Evolutionary conservation across 192 early-diverging fungal species (phyloP).

Genomic region (Mortierella hygrophila): DNA sequence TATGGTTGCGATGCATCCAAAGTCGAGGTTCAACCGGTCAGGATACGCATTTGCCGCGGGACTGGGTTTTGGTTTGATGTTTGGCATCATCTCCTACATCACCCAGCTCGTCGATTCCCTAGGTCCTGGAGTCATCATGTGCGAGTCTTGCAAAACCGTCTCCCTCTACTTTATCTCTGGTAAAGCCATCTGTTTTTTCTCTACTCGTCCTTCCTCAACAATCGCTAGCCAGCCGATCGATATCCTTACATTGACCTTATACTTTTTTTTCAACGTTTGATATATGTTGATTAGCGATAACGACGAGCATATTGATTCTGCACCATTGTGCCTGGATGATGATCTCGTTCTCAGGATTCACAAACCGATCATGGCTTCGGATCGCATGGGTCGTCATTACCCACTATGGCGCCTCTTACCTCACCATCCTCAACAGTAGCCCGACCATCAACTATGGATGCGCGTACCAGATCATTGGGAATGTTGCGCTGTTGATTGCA

Average conservation of each 20-base stretch:
- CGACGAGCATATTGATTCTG: slow-evolving; percentile 76
- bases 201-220: neutral
- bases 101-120: slow-evolving; percentile 75
- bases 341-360: slow-evolving; percentile 79
- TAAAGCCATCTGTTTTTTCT: slow-evolving; percentile 33
- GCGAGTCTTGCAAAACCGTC: slow-evolving; percentile 69
- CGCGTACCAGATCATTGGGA: slow-evolving; percentile 39
- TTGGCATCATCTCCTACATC: slow-evolving; percentile 76
- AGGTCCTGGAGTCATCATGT: slow-evolving; percentile 77
- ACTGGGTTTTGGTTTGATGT: slow-evolving; percentile 81
- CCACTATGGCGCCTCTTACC: slow-evolving; percentile 79
- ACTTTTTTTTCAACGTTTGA: neutral
- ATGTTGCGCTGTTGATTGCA: slow-evolving; percentile 27
- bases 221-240: too few relatives aligned
- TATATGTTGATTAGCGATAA: slow-evolving; percentile 65
- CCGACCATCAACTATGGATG: slow-evolving; percentile 30
- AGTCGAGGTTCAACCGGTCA: slow-evolving; percentile 73
- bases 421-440: slow-evolving; percentile 47
- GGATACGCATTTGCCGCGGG: slow-evolving; percentile 79
- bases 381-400: slow-evolving; percentile 66
- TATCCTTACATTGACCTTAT: neutral
- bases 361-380: slow-evolving; percentile 56
- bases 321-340: slow-evolving; percentile 83
- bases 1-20: slow-evolving; percentile 71
- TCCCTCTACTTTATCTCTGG: slow-evolving; percentile 79